Percentiles rank a stretch among this genome's conserved stretches.
These are phyloP conservation scores for Yarrowia sp. DNA, from an alignment of 805 yeast species.

Conservation along the genomic window DNA sequence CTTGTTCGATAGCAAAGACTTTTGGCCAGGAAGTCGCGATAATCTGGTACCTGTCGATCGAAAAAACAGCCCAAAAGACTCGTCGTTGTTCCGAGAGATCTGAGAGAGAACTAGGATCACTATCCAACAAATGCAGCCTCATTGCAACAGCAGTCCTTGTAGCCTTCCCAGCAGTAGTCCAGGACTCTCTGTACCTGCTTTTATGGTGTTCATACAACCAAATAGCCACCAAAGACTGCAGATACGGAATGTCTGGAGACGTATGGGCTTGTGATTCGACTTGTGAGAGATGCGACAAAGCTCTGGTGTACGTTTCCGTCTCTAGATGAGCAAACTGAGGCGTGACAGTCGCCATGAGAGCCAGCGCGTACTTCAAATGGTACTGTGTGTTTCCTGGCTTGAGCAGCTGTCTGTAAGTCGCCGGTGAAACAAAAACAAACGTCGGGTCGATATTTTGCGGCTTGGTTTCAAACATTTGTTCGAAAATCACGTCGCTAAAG, in stretches of 20 bases:
- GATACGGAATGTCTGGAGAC: background rate
- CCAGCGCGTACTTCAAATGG: constrained; percentile 9
- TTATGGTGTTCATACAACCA: constrained; percentile 10
- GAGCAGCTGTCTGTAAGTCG: background rate
- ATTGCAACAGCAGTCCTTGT: background rate
- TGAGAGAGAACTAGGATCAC: background rate
- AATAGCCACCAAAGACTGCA: background rate
- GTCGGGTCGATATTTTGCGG: constrained; percentile 12
- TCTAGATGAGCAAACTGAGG: background rate
- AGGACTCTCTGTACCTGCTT: background rate
- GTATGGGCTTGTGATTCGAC: background rate
- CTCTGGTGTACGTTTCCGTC: background rate
- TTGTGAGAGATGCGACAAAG: background rate
- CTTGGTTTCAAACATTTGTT: background rate
- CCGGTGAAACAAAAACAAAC: constrained; percentile 7
- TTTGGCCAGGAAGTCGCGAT: constrained; percentile 13
- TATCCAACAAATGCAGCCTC: background rate
- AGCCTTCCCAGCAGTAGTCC: constrained; percentile 11
- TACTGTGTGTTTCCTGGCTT: constrained; percentile 5
- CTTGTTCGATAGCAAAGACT: constrained; percentile 12
- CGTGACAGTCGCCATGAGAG: background rate
- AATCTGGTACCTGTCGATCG: constrained; percentile 14
- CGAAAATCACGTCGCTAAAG: background rate
- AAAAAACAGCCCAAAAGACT: constrained; percentile 11
- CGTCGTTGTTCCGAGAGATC: constrained; percentile 5